Conservation (phyloP, 2,329 filamentous ascomycete genomes). For the Fusarium anguioides region DNA sequence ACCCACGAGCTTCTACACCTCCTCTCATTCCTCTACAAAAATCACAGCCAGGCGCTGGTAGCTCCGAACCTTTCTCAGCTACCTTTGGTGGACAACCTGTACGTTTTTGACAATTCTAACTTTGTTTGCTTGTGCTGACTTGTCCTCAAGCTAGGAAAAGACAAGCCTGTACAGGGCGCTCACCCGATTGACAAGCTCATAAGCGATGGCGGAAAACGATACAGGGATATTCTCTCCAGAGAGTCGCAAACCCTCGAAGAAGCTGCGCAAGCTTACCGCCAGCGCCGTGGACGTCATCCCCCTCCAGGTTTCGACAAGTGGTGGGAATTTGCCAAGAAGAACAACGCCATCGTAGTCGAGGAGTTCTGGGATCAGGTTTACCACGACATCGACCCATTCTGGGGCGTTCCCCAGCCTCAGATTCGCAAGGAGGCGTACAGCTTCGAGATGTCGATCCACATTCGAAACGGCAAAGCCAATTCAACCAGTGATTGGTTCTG, state of each 20-base stretch:
- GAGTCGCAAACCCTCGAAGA: slow-evolving; percentile 63
- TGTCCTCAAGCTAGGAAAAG: background rate
- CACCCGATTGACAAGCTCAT: slow-evolving; percentile 67
- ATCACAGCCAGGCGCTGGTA: slow-evolving; percentile 3
- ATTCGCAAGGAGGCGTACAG: slow-evolving; percentile 64
- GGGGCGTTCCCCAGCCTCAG: slow-evolving; percentile 60
- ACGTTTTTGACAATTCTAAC: background rate
- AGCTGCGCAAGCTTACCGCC: slow-evolving; percentile 68
- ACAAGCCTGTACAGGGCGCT: slow-evolving; percentile 14
- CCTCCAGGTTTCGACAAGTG: slow-evolving; percentile 72
- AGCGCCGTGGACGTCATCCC: slow-evolving; percentile 68
- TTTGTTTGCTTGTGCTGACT: slow-evolving; percentile 11
- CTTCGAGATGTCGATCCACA: slow-evolving; percentile 71
- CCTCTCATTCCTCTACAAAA: slow-evolving; percentile 10
- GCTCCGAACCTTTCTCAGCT: background rate
- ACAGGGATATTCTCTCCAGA: slow-evolving; percentile 55
- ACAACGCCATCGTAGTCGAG: slow-evolving; percentile 67
- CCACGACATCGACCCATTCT: slow-evolving; percentile 69
- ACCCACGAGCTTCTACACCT: slow-evolving; percentile 27
- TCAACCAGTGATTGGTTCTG: slow-evolving; percentile 67
- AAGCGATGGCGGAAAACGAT: slow-evolving; percentile 55
- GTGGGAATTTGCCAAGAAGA: slow-evolving; percentile 65
- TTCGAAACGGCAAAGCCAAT: slow-evolving; percentile 64
- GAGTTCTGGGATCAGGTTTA: slow-evolving; percentile 74
- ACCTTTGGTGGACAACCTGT: background rate